Base-by-base conservation (phyloP, 768 basidiomycete species). In the Collybia nuda region DNA sequence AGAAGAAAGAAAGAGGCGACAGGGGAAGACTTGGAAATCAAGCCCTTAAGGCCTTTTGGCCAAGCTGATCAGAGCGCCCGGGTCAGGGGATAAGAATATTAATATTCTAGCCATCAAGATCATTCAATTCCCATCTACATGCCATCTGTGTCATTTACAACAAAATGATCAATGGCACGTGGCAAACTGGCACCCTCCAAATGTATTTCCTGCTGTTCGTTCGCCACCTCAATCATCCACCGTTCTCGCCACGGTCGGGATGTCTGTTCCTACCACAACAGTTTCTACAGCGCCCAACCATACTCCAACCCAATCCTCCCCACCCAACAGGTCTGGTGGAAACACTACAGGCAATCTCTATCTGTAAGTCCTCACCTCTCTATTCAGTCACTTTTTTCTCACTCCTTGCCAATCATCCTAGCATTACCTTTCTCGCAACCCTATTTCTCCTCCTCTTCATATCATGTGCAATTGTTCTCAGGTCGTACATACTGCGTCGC, bases 341-440 rank as follows among this genome's bases (percentile, higher is more conserved):
- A 47, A 12, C 21, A 62, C 46, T 38, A 57, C 70, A 24, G 70
- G 69, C 58, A 77, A 75, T 54, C 72, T 78, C 44, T 78, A 78
- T 52, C 67, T 80, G 74, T 74, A 40, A 24, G 72, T 26, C 47
- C 24, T 32, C 22, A 32, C 23, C 40, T 44, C 12, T 44, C 12
- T 11, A 15, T 24, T 15, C 3, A 32, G 32, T 17, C 35, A 29
- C 47, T 42, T 28, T 38, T n/a, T 40, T 59, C 40, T 49, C 11
- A 50, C 44, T 43, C 29, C 29, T 49, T 40, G 32, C 52, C 50
- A 44, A 15, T 35, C 35, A 42, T 51, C 40, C 29, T 62, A 86
- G 84, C 22, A 81, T 85, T 65, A 88, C 86, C 3, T 89, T 88
- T 58, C 78, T 88, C 32, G 84, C 86, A 19, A 88, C 86, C 3